phyloP scores from a whole-genome alignment of 805 yeast genomes.

The Sugiyamaella qingdaonensis region DNA sequence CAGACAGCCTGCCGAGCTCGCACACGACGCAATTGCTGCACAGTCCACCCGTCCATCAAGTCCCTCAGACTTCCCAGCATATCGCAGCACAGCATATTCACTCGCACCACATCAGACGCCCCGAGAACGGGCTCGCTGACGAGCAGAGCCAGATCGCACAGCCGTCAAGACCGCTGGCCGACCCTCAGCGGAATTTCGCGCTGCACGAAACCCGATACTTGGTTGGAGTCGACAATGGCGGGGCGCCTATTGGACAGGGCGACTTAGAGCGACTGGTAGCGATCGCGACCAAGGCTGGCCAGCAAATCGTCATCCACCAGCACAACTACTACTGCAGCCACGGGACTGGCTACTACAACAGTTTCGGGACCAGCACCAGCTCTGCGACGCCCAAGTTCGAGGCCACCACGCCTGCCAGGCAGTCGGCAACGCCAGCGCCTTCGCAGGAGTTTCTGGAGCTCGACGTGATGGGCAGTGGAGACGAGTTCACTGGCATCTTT shows the following conservation, averaged over 20 bases:
- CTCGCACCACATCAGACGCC: background rate
- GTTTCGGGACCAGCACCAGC: constrained; percentile 1
- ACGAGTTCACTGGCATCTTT: constrained; percentile 16
- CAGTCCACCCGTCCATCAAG: background rate
- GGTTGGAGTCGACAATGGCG: background rate
- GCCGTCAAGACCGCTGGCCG: background rate
- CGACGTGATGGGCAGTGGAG: constrained; percentile 21
- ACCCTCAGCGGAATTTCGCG: background rate
- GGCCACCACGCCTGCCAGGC: background rate
- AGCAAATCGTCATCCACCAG: constrained; percentile 65
- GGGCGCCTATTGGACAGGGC: constrained; percentile 27
- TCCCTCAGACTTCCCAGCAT: background rate
- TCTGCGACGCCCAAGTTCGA: constrained; percentile 4
- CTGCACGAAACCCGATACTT: background rate
- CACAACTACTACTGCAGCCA: constrained; percentile 64
- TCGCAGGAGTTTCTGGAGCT: constrained; percentile 21
- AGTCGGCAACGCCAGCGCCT: constrained; percentile 14
- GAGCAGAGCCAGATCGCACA: background rate
- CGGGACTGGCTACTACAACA: background rate
- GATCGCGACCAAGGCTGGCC: constrained; percentile 24
- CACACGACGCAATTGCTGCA: background rate
- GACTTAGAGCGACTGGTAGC: constrained; percentile 27
- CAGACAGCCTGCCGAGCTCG: background rate
- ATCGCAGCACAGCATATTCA: background rate
- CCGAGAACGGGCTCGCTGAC: background rate